Conservation (phyloP, 1,139 yeast species). For the Diutina siamensis region DNA sequence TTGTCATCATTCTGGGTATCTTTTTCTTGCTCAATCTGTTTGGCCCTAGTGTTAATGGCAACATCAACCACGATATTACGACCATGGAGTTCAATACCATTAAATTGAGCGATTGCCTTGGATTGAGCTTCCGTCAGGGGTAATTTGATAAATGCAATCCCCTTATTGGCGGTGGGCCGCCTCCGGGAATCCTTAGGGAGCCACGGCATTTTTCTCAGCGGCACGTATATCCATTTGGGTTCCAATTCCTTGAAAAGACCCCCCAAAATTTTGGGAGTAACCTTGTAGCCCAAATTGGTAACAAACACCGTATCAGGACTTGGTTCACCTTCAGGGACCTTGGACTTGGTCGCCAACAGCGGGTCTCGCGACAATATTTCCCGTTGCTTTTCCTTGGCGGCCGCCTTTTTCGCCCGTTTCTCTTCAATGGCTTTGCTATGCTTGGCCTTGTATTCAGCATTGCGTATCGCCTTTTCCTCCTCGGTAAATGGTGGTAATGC, state of each 20-base stretch:
- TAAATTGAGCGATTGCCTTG: slow-evolving; percentile 38
- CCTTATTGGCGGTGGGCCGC: slow-evolving; percentile 39
- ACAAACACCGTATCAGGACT: slow-evolving; percentile 46
- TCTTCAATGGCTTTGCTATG: slow-evolving; percentile 16
- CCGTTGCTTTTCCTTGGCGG: slow-evolving; percentile 7
- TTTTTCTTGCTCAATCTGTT: too few relatives aligned
- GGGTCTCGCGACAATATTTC: slow-evolving; percentile 7
- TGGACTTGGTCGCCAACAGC: slow-evolving; percentile 6
- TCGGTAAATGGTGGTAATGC: slow-evolving; percentile 44
- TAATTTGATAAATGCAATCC: slow-evolving; percentile 53
- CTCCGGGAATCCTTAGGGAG: slow-evolving; percentile 21
- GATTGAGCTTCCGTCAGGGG: slow-evolving; percentile 34
- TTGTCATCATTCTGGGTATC: slow-evolving; percentile 12
- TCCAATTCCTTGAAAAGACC: slow-evolving; percentile 34
- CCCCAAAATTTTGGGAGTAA: slow-evolving; percentile 31
- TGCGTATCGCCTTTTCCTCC: slow-evolving; percentile 30
- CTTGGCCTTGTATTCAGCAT: slow-evolving; percentile 27
- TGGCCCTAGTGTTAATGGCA: slow-evolving; percentile 38
- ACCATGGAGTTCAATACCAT: slow-evolving; percentile 41
- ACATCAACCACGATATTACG: slow-evolving; percentile 43
- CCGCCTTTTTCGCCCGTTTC: slow-evolving; percentile 13
- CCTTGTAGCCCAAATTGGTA: slow-evolving; percentile 44
- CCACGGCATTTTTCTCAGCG: slow-evolving; percentile 36
- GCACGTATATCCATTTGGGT: slow-evolving; percentile 49
- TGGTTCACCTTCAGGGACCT: slow-evolving; percentile 40